phyloP scores from a whole-genome alignment of 495 filamentous ascomycete genomes.

The Oleoguttula mirabilis region DNA sequence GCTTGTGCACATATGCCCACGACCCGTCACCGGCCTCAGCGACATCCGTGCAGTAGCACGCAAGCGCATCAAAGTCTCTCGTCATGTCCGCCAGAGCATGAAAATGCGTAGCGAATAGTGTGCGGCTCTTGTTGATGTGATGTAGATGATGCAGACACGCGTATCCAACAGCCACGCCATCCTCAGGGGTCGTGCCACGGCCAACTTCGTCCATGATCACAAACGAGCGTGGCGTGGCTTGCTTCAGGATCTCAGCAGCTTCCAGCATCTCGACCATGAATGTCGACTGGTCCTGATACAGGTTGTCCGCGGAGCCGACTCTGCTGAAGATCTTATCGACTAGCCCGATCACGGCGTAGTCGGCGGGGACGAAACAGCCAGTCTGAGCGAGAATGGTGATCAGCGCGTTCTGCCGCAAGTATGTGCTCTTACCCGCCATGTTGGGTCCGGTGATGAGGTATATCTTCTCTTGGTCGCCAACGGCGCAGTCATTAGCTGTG shows the following conservation, averaged over 20 bases:
- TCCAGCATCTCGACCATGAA: slow-evolving; percentile 90
- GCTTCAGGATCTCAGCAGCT: slow-evolving; percentile 54
- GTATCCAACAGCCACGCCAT: slow-evolving; percentile 80
- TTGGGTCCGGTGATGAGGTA: slow-evolving; percentile 97
- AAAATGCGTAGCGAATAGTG: slow-evolving; percentile 92
- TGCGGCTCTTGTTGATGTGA: slow-evolving; percentile 59
- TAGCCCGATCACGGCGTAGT: slow-evolving; percentile 69
- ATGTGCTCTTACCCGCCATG: slow-evolving; percentile 96
- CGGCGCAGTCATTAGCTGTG: slow-evolving; percentile 72
- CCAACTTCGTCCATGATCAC: slow-evolving; percentile 99
- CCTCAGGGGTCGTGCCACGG: slow-evolving; percentile 81
- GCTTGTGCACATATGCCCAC: slow-evolving; percentile 77
- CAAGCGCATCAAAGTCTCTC: slow-evolving; percentile 48
- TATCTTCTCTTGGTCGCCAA: slow-evolving; percentile 55
- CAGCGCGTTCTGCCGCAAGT: slow-evolving; percentile 84
- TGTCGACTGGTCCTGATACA: slow-evolving; percentile 84
- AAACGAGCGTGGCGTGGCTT: slow-evolving; percentile 59
- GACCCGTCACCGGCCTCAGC: slow-evolving; percentile 49
- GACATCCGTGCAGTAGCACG: slow-evolving; percentile 83
- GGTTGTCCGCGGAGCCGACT: slow-evolving; percentile 74
- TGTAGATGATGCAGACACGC: slow-evolving; percentile 76
- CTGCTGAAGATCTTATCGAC: slow-evolving; percentile 89
- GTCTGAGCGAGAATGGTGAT: slow-evolving; percentile 88
- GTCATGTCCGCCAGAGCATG: slow-evolving; percentile 74
- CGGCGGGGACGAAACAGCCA: slow-evolving; percentile 82